Percentiles rank a stretch among this genome's conserved stretches.
phyloP scores from a whole-genome alignment of 495 filamentous ascomycete genomes.

The Neurospora sp. region DNA sequence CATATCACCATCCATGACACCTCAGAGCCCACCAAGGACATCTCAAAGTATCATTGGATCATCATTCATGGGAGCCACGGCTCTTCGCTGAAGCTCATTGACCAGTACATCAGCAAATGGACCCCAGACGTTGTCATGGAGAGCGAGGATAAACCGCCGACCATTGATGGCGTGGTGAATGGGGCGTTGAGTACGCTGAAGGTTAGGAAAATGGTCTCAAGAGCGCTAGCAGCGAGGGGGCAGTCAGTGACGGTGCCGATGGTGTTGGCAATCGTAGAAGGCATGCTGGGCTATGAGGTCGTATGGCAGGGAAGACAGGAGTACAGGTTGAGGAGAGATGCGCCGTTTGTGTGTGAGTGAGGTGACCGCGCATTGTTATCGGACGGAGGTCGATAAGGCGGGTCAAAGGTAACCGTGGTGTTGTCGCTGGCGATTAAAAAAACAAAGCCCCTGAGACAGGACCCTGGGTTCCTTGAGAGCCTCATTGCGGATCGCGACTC shows the following conservation, averaged over 20 bases:
- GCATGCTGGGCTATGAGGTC: constrained; percentile 28
- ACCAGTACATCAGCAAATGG: background rate
- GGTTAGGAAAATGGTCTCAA: background rate
- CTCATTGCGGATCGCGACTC: background rate
- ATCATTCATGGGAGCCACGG: constrained; percentile 32
- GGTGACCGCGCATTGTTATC: background rate
- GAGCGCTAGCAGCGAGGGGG: background rate
- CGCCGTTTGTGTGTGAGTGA: background rate
- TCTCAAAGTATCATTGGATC: background rate
- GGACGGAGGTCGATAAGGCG: background rate
- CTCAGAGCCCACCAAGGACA: background rate
- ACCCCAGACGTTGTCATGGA: background rate
- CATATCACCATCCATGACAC: constrained; percentile 20
- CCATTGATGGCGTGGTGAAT: background rate
- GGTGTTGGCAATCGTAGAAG: constrained; percentile 27
- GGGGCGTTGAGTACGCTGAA: background rate
- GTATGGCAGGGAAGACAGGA: constrained; percentile 6
- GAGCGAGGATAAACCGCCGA: background rate
- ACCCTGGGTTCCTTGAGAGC: background rate
- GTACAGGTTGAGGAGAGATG: background rate
- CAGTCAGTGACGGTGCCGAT: constrained; percentile 20
- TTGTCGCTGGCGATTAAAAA: background rate
- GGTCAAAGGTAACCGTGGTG: background rate
- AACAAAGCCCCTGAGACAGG: background rate
- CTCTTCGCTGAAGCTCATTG: constrained; percentile 22